Percentiles rank a stretch among this genome's conserved stretches.
These are phyloP conservation scores for Scleroderma citrinum DNA, from an alignment of 768 basidiomycete species.

Conservation along the genomic window DNA sequence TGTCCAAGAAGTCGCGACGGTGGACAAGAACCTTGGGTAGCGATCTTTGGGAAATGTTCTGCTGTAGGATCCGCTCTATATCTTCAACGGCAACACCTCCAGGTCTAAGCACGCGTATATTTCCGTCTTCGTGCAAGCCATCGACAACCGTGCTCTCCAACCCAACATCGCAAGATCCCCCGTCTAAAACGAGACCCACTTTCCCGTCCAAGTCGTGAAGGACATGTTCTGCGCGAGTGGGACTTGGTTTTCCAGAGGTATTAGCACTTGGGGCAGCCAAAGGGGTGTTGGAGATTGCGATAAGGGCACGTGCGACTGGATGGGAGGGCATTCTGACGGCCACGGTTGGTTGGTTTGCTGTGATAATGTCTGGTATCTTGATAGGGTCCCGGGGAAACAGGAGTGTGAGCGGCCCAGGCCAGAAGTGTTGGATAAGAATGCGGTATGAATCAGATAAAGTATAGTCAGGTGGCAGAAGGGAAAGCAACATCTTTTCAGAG, in stretches of 20 bases:
- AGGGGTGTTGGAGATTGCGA: slow-evolving; percentile 65
- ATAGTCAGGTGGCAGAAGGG: slow-evolving; percentile 66
- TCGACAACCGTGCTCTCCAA: slow-evolving; percentile 96
- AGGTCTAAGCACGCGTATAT: slow-evolving; percentile 78
- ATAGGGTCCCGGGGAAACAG: slow-evolving; percentile 72
- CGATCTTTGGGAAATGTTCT: slow-evolving; percentile 31
- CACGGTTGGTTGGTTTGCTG: slow-evolving; percentile 73
- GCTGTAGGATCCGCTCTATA: slow-evolving; percentile 54
- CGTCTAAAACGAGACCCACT: slow-evolving; percentile 78
- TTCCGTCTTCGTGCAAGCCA: slow-evolving; percentile 69
- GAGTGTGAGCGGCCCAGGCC: slow-evolving; percentile 93
- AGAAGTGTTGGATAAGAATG: slow-evolving; percentile 74
- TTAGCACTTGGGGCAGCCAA: slow-evolving; percentile 96
- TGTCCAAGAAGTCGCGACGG: slow-evolving; percentile 68
- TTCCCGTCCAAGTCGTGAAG: slow-evolving; percentile 69
- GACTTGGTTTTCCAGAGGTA: slow-evolving; percentile 89
- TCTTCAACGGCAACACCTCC: slow-evolving; percentile 92
- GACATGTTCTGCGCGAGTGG: slow-evolving; percentile 86
- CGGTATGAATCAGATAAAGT: slow-evolving; percentile 59
- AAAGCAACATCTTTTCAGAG: slow-evolving; percentile 71
- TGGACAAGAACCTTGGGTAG: slow-evolving; percentile 71
- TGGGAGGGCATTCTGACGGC: slow-evolving; percentile 95
- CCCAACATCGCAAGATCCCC: slow-evolving; percentile 86
- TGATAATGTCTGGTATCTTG: slow-evolving; percentile 67
- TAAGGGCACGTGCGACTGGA: slow-evolving; percentile 85